phyloP scores from a whole-genome alignment of 1,284 basidiomycete genomes.

The Cryptococcus sp. region DNA sequence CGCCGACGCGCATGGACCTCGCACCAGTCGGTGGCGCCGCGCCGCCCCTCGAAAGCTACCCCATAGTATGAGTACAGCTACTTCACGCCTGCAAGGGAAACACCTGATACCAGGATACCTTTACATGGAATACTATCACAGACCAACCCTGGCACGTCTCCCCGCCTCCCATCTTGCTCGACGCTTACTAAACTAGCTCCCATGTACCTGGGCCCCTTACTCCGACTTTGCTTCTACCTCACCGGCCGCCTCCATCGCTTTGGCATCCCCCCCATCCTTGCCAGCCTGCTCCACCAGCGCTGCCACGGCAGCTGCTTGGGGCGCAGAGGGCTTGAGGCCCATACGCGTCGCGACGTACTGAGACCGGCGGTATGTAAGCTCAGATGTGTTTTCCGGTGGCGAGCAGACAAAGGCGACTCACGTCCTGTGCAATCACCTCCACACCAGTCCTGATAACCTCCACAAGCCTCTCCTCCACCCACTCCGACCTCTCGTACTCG shows the following conservation, averaged over 20 bases:
- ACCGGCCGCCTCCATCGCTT: too few relatives aligned
- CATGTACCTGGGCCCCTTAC: conserved; percentile 1
- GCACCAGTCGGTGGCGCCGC: too few relatives aligned
- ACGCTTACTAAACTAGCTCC: too few relatives aligned
- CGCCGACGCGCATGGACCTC: too few relatives aligned
- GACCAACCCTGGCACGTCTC: too few relatives aligned
- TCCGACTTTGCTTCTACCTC: not conserved
- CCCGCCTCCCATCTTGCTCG: too few relatives aligned
- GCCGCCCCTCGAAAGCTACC: too few relatives aligned
- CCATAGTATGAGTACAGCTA: too few relatives aligned
- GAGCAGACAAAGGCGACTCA: conserved; percentile 28
- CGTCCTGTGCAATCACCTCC: conserved; percentile 80
- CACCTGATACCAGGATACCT: too few relatives aligned
- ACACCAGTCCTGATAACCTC: conserved; percentile 75
- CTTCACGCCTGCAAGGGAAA: too few relatives aligned
- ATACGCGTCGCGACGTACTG: conserved; percentile 49
- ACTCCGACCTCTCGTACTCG: conserved; percentile 81
- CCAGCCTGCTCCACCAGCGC: conserved; percentile 15
- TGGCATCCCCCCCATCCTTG: conserved; percentile 1
- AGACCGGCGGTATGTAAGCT: conserved; percentile 5
- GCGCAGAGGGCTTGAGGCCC: conserved; percentile 42
- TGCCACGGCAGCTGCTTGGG: conserved; percentile 12
- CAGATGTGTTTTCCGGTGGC: not conserved
- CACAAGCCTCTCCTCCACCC: conserved; percentile 90
- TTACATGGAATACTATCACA: too few relatives aligned